Base-by-base conservation (phyloP, 441 rosid genomes). In the Metrosideros polymorpha region DNA sequence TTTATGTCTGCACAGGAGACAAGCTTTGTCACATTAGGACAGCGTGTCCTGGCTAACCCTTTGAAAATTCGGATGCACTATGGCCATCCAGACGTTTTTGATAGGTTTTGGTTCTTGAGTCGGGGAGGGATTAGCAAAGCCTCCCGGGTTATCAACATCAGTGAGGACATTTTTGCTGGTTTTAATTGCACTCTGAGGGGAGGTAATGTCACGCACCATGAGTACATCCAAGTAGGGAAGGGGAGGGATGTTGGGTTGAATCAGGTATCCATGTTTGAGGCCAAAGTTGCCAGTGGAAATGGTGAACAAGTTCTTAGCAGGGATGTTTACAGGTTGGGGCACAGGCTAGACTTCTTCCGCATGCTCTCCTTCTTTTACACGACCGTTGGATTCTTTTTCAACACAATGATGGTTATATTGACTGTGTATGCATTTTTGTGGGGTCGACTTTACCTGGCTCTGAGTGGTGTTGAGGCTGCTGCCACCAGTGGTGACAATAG, bases 161-260 rank as follows among this genome's bases (percentile, higher is more conserved):
- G 88, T 5, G 88, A 86, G 85, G 88, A 86, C 55, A 86, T 86
- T 25, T 86, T 86, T 82, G 88, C 88, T 27, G 88, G 88, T 49
- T 86, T 86, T 50, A 86, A 86, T 61, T 86, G 88, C 88, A 86
- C 88, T 50, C 82, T 86, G n/a, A 83, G 88, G 76, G 88, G 88
- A 49, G 88, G 88, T 35, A 86, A 86, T 51, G 85, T 86, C 47
- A 86, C 88, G 8, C 88, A 86, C 49, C 88, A 86, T 51, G 88
- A 86, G 82, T 86, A 86, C 35, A 86, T 86, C 83, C 88, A 86
- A 86, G 88, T 82, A 52, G 88, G 88, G 57, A 86, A 86, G 61
- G 88, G 88, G 29, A 83, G 88, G 88, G 88, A 86, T 86, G 88
- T 86, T 82, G 88, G 88, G 57, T 61, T 86, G 52, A 86, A 86